Evolutionary conservation across 352 stramenopile species (phyloP).

Genomic region (Globisporangium alternatum): DNA sequence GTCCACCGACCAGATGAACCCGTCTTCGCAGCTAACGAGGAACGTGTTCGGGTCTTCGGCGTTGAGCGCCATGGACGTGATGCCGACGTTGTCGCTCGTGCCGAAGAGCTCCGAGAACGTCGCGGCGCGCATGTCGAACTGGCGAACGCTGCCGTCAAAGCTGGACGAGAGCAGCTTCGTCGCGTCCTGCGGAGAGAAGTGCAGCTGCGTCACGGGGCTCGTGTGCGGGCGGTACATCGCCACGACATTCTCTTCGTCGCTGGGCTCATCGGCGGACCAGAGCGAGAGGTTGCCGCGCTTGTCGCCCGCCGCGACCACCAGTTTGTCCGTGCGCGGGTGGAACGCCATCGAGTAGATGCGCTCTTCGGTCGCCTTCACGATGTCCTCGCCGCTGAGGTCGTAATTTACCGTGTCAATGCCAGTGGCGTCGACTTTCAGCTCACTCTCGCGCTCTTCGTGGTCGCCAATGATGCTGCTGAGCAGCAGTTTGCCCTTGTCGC

Average conservation of each 20-base stretch:
- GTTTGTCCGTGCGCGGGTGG: slow-evolving; percentile 55
- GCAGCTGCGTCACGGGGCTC: slow-evolving; percentile 58
- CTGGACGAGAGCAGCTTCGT: slow-evolving; percentile 65
- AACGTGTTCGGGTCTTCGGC: slow-evolving; percentile 15
- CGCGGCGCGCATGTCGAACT: slow-evolving; percentile 64
- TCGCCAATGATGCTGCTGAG: slow-evolving; percentile 34
- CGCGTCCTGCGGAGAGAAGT: slow-evolving; percentile 43
- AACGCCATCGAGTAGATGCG: slow-evolving; percentile 80
- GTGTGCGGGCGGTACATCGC: slow-evolving; percentile 69
- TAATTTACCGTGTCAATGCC: slow-evolving; percentile 50
- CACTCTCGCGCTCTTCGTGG: slow-evolving; percentile 26
- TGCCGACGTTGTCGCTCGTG: slow-evolving; percentile 33
- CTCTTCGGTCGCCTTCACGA: slow-evolving; percentile 70
- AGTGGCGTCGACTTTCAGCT: slow-evolving; percentile 34
- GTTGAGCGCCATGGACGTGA: slow-evolving; percentile 55
- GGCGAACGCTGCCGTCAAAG: slow-evolving; percentile 64
- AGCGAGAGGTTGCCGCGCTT: slow-evolving; percentile 73
- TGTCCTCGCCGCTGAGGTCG: slow-evolving; percentile 40
- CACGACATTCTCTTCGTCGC: slow-evolving; percentile 28
- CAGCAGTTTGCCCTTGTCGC: slow-evolving; percentile 32
- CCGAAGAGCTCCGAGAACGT: slow-evolving; percentile 59
- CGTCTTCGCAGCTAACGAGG: slow-evolving; percentile 66
- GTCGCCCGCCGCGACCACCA: slow-evolving; percentile 69
- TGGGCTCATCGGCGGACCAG: slow-evolving; percentile 42
- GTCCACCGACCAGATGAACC: slow-evolving; percentile 54